Conservation (phyloP, 176 grass and related monocot species). For the Musa itinerans region DNA sequence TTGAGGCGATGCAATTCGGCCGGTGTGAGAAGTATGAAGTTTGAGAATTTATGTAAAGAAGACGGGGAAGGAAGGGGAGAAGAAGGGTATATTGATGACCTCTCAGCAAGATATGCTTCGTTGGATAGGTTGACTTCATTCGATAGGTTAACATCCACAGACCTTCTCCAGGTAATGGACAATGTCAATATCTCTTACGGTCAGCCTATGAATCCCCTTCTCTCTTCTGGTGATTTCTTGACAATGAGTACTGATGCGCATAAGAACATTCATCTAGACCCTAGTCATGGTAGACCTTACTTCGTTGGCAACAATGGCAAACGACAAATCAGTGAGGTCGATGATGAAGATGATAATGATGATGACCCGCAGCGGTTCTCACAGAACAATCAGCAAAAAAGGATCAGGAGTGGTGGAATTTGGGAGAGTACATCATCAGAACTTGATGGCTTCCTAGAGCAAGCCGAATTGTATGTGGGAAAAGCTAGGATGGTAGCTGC, state of each 20-base stretch:
- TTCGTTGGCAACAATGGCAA: constrained; percentile 63
- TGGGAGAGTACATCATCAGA: constrained; percentile 27
- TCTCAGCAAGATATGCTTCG: constrained; percentile 42
- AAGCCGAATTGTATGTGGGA: constrained; percentile 26
- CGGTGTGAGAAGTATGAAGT: constrained; percentile 44
- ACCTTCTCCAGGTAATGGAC: constrained; percentile 70
- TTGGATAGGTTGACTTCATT: constrained; percentile 47
- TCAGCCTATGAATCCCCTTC: constrained; percentile 40
- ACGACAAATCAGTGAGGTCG: constrained; percentile 61
- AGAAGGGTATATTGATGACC: constrained; percentile 32
- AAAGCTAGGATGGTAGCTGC: constrained; percentile 42
- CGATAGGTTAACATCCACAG: constrained; percentile 38
- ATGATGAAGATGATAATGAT: constrained; percentile 47
- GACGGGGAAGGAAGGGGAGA: constrained; percentile 49
- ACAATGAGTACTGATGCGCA: constrained; percentile 52
- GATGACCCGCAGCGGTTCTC: constrained; percentile 37
- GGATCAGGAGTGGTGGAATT: constrained; percentile 25
- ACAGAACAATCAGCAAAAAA: constrained; percentile 48
- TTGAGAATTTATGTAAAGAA: constrained; percentile 78
- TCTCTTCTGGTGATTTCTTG: constrained; percentile 60
- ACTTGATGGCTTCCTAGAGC: constrained; percentile 33
- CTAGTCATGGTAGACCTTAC: constrained; percentile 32
- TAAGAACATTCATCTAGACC: constrained; percentile 38
- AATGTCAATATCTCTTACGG: constrained; percentile 34
- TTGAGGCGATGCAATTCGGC: constrained; percentile 43